Conservation (phyloP, 139 green algal genomes). For the Tetraselmis striata region DNA sequence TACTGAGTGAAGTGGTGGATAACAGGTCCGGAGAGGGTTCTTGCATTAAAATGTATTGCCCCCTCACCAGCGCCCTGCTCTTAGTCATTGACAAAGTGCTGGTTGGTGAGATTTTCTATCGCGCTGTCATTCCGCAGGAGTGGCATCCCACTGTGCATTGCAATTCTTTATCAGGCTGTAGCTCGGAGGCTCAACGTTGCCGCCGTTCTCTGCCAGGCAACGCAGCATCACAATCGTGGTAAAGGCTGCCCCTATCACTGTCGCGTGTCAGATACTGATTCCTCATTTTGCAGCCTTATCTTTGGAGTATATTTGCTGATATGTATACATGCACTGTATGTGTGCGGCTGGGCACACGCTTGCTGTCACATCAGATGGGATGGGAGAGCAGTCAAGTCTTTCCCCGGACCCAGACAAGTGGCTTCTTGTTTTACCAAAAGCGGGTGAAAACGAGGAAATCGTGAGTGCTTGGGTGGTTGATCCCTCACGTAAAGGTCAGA, state of each 20-base stretch:
- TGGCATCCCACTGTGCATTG: background rate
- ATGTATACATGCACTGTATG: background rate
- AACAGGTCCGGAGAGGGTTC: slow-evolving; percentile 9
- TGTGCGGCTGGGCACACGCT: background rate
- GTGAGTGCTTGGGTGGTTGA: background rate
- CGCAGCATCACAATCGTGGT: background rate
- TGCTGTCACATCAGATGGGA: background rate
- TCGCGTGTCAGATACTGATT: too few species aligned
- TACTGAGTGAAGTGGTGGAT: slow-evolving; percentile 35
- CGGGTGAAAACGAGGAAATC: too few species aligned
- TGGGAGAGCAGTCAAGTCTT: background rate
- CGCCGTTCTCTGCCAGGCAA: background rate
- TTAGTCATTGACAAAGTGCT: slow-evolving; percentile 15
- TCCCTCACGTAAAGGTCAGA: background rate
- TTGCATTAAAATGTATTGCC: slow-evolving; percentile 22
- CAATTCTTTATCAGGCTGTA: background rate
- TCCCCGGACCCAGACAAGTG: background rate
- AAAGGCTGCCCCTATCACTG: too few species aligned
- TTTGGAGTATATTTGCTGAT: background rate
- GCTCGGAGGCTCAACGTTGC: background rate
- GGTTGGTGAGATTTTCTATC: slow-evolving; percentile 28
- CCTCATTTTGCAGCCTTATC: background rate
- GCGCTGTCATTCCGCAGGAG: background rate
- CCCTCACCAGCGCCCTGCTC: slow-evolving; percentile 18
- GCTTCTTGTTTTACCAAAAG: background rate